Evolutionary conservation across 1,284 basidiomycete species (phyloP).

Genomic region (Mycosarcoma mackinlayi): DNA sequence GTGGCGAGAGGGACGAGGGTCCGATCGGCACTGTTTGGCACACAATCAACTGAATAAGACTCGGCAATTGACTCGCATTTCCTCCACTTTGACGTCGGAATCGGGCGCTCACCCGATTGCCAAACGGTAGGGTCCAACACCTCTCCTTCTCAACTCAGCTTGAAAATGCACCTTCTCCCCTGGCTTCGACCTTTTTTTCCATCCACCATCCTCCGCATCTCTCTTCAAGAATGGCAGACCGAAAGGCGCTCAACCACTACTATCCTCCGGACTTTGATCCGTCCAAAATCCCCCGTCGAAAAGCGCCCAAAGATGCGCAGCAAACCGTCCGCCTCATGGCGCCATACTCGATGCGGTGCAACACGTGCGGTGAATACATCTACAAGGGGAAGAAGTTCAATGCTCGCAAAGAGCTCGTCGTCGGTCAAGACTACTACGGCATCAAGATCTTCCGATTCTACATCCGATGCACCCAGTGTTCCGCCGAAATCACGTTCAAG

Average conservation of each 20-base stretch:
- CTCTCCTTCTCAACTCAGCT: no score
- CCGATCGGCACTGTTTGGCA: background rate
- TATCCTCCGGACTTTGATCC: conserved; percentile 90
- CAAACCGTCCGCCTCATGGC: conserved; percentile 99
- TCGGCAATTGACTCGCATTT: background rate
- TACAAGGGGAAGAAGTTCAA: conserved; percentile 98
- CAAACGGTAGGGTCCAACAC: no score
- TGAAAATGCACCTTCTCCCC: no score
- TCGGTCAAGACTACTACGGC: conserved; percentile 95
- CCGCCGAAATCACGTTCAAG: conserved; percentile 99
- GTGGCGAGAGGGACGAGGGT: conserved; percentile 3
- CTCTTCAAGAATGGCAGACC: conserved; percentile 67
- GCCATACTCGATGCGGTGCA: conserved; percentile 89
- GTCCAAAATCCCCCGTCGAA: conserved; percentile 89
- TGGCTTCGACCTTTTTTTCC: background rate
- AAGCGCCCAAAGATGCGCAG: conserved; percentile 88
- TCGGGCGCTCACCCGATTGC: background rate
- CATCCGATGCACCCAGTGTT: conserved; percentile 70
- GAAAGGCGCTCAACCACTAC: conserved; percentile 69
- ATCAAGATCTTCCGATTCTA: conserved; percentile 82
- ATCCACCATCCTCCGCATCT: no score
- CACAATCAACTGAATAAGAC: background rate
- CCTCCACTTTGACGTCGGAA: background rate
- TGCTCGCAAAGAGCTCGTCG: conserved; percentile 95
- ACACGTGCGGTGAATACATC: conserved; percentile 94